Conservation (phyloP, 1,284 basidiomycete species). For the Veloporphyrellus conicus region DNA sequence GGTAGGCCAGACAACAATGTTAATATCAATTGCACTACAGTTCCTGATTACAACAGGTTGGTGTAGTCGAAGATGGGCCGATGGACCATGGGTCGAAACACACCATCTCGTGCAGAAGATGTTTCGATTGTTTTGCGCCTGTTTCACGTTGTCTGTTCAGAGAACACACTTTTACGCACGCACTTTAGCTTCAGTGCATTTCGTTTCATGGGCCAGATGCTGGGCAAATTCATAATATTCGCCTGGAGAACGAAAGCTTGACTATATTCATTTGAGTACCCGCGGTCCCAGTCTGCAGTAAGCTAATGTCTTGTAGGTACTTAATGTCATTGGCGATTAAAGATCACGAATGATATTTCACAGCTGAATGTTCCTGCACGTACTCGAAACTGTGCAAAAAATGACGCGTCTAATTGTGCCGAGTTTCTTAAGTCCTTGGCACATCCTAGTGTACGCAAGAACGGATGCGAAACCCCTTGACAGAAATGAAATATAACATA, state of each 20-base stretch:
- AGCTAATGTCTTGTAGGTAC: constrained; percentile 27
- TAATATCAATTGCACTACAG: no score
- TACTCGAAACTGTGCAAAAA: constrained; percentile 61
- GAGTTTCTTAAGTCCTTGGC: constrained; percentile 63
- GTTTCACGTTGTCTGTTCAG: no score
- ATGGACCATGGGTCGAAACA: no score
- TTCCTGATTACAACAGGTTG: no score
- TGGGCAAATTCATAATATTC: constrained; percentile 30
- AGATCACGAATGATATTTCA: constrained; percentile 70
- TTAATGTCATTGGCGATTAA: neutral
- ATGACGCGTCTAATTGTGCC: constrained; percentile 66
- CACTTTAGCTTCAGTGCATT: neutral
- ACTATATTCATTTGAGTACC: constrained; percentile 48
- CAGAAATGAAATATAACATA: constrained; percentile 75
- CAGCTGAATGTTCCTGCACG: no score
- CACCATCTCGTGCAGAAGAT: no score
- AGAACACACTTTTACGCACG: neutral
- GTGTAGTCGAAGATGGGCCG: no score
- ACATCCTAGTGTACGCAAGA: constrained; percentile 62
- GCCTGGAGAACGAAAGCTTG: constrained; percentile 62
- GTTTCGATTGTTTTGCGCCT: no score
- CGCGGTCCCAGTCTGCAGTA: constrained; percentile 56
- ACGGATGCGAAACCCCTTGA: constrained; percentile 66
- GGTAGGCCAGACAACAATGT: no score
- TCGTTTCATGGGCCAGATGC: constrained; percentile 13